A percentile compares a stretch with the other conserved stretches of the same genome.
phyloP scores from a whole-genome alignment of 352 stramenopile genomes.

The Pelagophyceae sp. region DNA sequence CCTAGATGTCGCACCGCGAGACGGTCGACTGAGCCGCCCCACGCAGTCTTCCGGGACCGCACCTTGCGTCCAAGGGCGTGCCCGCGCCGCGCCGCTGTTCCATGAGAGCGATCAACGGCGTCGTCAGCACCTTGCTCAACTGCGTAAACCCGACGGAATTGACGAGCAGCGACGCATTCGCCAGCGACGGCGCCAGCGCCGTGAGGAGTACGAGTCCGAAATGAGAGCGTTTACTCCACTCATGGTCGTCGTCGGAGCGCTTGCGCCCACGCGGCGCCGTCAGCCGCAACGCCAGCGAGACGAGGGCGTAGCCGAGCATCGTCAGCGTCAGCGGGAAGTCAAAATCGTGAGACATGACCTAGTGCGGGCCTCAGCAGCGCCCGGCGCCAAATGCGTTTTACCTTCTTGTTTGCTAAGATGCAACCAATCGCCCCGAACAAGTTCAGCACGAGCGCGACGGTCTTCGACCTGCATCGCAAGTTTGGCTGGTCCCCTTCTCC shows the following conservation, averaged over 20 bases:
- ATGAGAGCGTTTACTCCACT: not conserved
- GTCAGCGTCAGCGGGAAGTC: conserved; percentile 6
- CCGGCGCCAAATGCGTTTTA: too few species aligned
- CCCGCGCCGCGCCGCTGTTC: not conserved
- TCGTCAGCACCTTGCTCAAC: conserved; percentile 21
- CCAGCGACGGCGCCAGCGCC: conserved; percentile 6
- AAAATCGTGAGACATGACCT: not conserved
- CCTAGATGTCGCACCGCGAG: too few species aligned
- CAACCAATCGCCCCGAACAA: conserved; percentile 8
- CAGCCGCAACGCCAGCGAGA: not conserved
- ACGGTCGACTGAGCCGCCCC: too few species aligned
- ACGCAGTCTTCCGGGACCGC: not conserved
- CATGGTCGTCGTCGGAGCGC: not conserved
- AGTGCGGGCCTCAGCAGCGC: too few species aligned
- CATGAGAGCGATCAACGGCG: conserved; percentile 1
- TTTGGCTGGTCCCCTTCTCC: too few species aligned
- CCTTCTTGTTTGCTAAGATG: conserved; percentile 13
- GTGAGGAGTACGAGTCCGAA: conserved; percentile 1
- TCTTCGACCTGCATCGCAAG: too few species aligned
- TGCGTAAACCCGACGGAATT: conserved; percentile 17
- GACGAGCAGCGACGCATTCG: conserved; percentile 11
- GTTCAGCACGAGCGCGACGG: not conserved
- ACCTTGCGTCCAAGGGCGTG: not conserved
- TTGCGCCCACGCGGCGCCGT: not conserved
- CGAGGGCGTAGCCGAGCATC: not conserved